Conservation (phyloP, 2,329 filamentous ascomycete species). For the Neodidymelliopsis sp. region DNA sequence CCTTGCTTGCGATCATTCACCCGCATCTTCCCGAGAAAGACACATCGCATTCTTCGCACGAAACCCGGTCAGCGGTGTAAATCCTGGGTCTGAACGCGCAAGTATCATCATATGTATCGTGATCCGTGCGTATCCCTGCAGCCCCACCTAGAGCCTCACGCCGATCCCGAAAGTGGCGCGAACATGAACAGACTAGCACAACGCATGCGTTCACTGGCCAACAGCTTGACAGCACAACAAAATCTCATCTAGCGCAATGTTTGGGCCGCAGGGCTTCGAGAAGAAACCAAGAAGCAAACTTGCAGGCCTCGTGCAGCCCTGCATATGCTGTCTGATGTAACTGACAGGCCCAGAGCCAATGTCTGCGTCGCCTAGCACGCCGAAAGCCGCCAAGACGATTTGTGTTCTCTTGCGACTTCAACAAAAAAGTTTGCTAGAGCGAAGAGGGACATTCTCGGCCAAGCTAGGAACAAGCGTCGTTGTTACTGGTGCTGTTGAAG, state of each 20-base stretch:
- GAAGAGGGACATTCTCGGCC: conserved; percentile 5
- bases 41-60: conserved; percentile 5
- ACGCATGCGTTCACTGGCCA: conserved; percentile 1
- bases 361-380: conserved; percentile 1
- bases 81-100: neutral
- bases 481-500: neutral
- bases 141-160: conserved; percentile 20
- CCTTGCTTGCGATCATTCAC: conserved; percentile 1
- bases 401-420: conserved; percentile 10
- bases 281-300: conserved; percentile 2
- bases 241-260: neutral
- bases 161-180: conserved; percentile 17
- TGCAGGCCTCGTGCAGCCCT: neutral
- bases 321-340: conserved; percentile 13
- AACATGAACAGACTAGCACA: conserved; percentile 4
- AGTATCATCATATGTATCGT: conserved; percentile 7
- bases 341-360: neutral
- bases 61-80: conserved; percentile 15
- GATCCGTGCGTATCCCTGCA: conserved; percentile 9
- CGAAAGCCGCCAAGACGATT: conserved; percentile 6
- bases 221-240: neutral
- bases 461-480: neutral
- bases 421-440: conserved; percentile 10
- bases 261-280: neutral
- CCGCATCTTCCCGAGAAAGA: conserved; percentile 5